These are phyloP conservation scores for Medicago arabica DNA, from an alignment of 306 rosid species.

Conservation along the genomic window DNA sequence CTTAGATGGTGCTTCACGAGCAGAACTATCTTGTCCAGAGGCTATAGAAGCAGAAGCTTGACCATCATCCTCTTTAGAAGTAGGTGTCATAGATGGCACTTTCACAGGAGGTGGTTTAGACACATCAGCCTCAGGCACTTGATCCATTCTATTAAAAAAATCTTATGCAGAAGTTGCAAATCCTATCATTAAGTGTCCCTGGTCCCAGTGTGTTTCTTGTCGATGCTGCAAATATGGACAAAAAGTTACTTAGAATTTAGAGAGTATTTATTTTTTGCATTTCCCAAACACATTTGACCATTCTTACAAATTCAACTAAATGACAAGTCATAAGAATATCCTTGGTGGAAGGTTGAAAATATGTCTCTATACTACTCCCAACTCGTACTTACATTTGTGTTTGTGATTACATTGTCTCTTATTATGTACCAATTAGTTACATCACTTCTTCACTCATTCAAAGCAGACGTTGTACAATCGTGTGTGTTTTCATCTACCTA, in stretches of 20 bases:
- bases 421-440: not conserved
- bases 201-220: constrained; percentile 41
- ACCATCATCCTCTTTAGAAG: constrained; percentile 43
- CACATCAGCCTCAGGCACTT: constrained; percentile 57
- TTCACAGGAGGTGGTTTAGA: constrained; percentile 49
- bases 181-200: constrained; percentile 45
- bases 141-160: constrained; percentile 64
- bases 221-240: constrained; percentile 45
- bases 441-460: not conserved
- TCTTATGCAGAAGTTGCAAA: constrained; percentile 42
- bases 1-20: constrained; percentile 55
- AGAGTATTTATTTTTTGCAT: not conserved
- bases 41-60: constrained; percentile 53
- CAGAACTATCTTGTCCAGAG: constrained; percentile 55
- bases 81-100: constrained; percentile 50
- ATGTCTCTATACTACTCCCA: not conserved
- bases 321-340: not conserved
- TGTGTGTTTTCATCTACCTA: not conserved
- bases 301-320: not conserved
- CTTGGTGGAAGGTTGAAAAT: constrained; percentile 14
- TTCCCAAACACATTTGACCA: not conserved
- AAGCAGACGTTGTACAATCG: not conserved
- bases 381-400: not conserved
- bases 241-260: not conserved
- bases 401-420: not conserved